Conservation (phyloP, 2,329 filamentous ascomycete species). For the Cladophialophora immunda region DNA sequence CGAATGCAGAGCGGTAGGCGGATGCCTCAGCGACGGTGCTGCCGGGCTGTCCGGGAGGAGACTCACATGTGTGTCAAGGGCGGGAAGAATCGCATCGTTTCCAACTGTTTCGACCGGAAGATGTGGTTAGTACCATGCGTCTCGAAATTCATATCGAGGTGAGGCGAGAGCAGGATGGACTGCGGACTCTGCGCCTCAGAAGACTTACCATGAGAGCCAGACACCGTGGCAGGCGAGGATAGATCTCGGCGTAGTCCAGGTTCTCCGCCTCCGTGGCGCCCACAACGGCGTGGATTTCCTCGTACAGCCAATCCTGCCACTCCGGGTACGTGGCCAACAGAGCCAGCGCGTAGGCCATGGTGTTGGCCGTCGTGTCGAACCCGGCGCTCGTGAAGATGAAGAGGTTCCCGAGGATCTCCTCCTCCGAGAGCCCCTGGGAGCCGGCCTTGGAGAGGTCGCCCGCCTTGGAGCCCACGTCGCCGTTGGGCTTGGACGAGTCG, state of each 20-base stretch:
- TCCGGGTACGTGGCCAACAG: conserved; percentile 57
- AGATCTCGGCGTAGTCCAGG: conserved; percentile 55
- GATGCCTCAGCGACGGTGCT: no score
- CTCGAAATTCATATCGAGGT: not conserved
- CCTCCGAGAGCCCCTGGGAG: conserved; percentile 32
- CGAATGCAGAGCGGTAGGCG: no score
- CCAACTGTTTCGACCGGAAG: conserved; percentile 41
- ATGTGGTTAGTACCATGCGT: not conserved
- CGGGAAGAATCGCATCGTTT: conserved; percentile 55
- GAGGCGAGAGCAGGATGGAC: not conserved
- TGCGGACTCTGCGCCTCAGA: not conserved
- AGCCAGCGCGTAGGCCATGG: conserved; percentile 59
- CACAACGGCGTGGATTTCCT: conserved; percentile 56
- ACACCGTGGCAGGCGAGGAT: conserved; percentile 54
- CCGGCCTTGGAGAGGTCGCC: conserved; percentile 11
- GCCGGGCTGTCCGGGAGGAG: not conserved
- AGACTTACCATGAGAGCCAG: conserved; percentile 58
- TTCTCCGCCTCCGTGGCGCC: conserved; percentile 38
- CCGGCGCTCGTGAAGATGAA: conserved; percentile 40
- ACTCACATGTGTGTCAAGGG: conserved; percentile 48
- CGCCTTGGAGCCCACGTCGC: not conserved
- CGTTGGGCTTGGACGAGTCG: conserved; percentile 16
- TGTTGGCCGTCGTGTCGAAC: conserved; percentile 59
- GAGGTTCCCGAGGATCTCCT: conserved; percentile 39
- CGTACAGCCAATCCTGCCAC: conserved; percentile 62